These are phyloP conservation scores for Usnea hakonensis DNA, from an alignment of 495 filamentous ascomycete species.

Conservation along the genomic window DNA sequence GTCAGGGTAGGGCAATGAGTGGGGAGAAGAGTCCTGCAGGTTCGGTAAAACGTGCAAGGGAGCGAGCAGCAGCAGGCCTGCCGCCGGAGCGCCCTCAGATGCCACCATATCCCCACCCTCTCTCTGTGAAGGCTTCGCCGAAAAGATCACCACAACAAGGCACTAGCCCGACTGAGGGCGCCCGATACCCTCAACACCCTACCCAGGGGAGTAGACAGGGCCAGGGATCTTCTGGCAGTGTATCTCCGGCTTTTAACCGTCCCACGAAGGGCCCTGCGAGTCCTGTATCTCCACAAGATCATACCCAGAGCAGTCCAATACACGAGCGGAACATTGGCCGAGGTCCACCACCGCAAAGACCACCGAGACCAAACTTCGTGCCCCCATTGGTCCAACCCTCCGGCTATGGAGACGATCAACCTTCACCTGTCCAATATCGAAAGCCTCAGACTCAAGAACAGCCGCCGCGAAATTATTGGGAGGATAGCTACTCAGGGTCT, in stretches of 20 bases:
- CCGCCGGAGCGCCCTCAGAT: conserved; percentile 29
- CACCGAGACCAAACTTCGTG: conserved; percentile 55
- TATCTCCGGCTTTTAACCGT: not conserved
- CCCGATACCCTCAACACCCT: conserved; percentile 6
- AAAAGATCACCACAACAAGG: conserved; percentile 5
- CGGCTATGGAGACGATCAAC: conserved; percentile 43
- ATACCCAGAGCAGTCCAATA: conserved; percentile 30
- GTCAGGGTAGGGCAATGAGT: conserved; percentile 6
- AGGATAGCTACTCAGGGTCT: conserved; percentile 35
- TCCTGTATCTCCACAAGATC: conserved; percentile 25
- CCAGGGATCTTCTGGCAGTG: not conserved
- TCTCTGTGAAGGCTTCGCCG: conserved; percentile 26
- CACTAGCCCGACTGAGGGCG: conserved; percentile 4
- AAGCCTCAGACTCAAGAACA: conserved; percentile 32
- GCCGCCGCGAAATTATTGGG: conserved; percentile 22
- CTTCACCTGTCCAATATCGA: conserved; percentile 43
- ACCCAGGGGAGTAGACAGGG: conserved; percentile 1
- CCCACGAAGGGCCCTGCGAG: conserved; percentile 36
- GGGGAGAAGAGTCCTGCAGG: conserved; percentile 26
- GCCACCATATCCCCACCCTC: conserved; percentile 20
- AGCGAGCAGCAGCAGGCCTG: conserved; percentile 45
- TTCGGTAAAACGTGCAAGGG: conserved; percentile 43
- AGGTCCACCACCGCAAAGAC: conserved; percentile 57
- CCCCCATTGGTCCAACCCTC: conserved; percentile 41
- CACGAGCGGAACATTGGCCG: conserved; percentile 40